Evolutionary conservation across 441 rosid genomes (phyloP), one percentile per base, ranked within the genome.

Genomic region (Omphalea diandra): DNA sequence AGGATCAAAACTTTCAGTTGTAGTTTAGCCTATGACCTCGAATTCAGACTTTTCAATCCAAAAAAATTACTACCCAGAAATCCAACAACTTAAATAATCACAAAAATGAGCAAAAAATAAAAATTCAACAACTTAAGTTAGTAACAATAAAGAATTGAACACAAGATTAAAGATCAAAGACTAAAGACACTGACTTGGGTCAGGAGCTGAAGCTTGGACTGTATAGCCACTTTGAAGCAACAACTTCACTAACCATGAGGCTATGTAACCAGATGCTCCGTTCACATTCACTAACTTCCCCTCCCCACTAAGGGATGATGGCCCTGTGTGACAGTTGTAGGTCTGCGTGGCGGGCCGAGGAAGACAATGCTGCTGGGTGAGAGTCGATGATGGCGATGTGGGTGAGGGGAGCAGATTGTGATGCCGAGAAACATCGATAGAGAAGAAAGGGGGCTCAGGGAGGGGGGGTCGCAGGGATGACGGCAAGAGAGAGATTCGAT

Each of bases 171-270:
- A n/a, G 53, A 41, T 12, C 6, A 20, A 18, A 18, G 11, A 49
- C n/a, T 18, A n/a, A n/a, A 26, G 26, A 3, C 3, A 32, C 56
- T 22, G 15, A 67, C 68, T 27, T 41, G 69, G 70, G 54, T 74
- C 73, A 46, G 69, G 77, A 55, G 69, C 73, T 11, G 73, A 52
- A 54, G 69, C 77, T 32, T 74, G 68, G 53, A 74, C 65, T 9
- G 58, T 54, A 52, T 69, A 74, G 22, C 77, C 77, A 54, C 64
- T 58, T 17, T 55, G 52, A 54, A 68, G 73, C 6, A 74, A 33
- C 5, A 55, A 56, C 69, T 68, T 74, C 58, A 62, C 69, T 3
- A 74, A 40, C 77, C 73, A 74, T 11, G 70, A 74, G 7, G 77
- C 77, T 54, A 74, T 68, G 52, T 53, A 74, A 24, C 77, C 77